Percentiles rank a stretch among this genome's conserved stretches.
Evolutionary conservation across 2,329 filamentous ascomycete genomes (phyloP).

Genomic region (Calonectria montana): DNA sequence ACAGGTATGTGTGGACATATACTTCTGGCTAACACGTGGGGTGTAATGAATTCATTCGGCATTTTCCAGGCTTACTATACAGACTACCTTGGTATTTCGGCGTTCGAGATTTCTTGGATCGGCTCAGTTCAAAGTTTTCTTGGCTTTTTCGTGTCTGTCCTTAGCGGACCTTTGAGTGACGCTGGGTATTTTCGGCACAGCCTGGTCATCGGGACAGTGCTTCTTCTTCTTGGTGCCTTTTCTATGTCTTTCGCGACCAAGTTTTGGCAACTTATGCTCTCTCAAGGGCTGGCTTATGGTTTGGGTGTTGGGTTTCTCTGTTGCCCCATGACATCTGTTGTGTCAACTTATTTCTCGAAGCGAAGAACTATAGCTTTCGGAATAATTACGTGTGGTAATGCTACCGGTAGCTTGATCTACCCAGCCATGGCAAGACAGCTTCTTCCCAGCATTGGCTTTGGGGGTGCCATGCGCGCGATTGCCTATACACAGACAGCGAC

Average conservation of each 20-base stretch:
- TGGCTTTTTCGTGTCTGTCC: background rate
- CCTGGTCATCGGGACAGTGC: background rate
- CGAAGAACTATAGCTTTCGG: constrained; percentile 4
- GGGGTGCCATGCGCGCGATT: background rate
- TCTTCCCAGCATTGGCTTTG: background rate
- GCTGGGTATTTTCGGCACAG: background rate
- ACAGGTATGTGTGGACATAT: constrained; percentile 2
- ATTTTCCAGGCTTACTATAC: constrained; percentile 11
- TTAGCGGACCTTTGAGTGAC: background rate
- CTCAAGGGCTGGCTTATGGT: constrained; percentile 3
- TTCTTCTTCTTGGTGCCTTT: background rate
- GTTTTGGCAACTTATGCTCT: constrained; percentile 10
- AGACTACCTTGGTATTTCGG: background rate
- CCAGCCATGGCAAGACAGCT: constrained; percentile 5
- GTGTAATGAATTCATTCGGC: constrained; percentile 8
- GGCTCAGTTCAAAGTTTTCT: constrained; percentile 5
- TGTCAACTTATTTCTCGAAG: constrained; percentile 7
- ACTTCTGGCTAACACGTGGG: constrained; percentile 11
- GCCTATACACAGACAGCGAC: background rate
- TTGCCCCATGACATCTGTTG: background rate
- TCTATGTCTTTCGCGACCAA: background rate
- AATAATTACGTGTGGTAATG: background rate
- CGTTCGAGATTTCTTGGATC: constrained; percentile 8
- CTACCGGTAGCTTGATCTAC: background rate
- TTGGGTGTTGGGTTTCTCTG: background rate